These are phyloP conservation scores for Sporisorium sorghi DNA, from an alignment of 1,284 basidiomycete genomes.

Conservation along the genomic window DNA sequence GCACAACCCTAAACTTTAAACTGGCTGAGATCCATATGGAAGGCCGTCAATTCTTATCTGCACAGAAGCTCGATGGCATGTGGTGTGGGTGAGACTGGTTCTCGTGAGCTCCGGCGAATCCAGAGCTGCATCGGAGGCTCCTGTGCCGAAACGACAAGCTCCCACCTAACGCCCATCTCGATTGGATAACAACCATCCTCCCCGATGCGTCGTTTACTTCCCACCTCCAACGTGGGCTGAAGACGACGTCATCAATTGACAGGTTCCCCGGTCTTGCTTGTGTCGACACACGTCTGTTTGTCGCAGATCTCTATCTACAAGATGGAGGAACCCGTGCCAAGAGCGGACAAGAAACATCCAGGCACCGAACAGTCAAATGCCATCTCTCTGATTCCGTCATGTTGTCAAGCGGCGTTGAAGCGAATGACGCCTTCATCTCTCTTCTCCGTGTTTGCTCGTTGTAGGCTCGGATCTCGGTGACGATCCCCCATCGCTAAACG, in stretches of 20 bases:
- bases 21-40: no score
- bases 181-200: neutral
- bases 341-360: neutral
- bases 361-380: neutral
- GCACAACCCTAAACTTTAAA: no score
- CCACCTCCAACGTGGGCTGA: neutral
- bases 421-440: constrained; percentile 1
- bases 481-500: neutral
- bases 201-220: no score
- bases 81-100: no score
- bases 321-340: neutral
- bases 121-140: neutral
- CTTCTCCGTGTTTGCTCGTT: neutral
- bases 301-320: no score
- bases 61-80: no score
- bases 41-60: no score
- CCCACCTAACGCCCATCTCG: no score
- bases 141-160: neutral
- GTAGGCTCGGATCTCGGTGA: neutral
- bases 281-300: no score
- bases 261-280: no score
- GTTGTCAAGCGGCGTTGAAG: neutral
- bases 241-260: neutral
- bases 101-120: no score
- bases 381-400: neutral